Base-by-base conservation (phyloP, 2,329 filamentous ascomycete species). In the Xylariaceae sp. region DNA sequence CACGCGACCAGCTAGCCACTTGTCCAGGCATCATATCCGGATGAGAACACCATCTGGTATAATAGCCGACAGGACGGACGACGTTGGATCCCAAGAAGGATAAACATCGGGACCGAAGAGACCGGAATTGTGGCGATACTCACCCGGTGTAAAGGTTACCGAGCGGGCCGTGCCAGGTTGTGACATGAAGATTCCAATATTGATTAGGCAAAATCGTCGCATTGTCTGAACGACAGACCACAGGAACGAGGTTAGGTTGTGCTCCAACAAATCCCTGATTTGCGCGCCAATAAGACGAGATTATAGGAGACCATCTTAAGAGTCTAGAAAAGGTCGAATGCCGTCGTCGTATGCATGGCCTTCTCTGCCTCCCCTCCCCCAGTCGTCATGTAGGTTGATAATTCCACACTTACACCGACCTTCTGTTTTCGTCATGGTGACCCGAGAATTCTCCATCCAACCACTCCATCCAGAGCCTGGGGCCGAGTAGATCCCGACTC, bases 391-490 rank as follows among this genome's bases (percentile, higher is more conserved):
- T 30, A 30, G 5, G 23, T 30, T 30, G 4, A 5, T 30, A 30
- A 41, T 41, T 41, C 13, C 37, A 41, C 37, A 17, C 10, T 17
- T 30, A 13, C 18, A 34, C 11, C 49, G 49, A 51, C 49, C 49
- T 51, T 51, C 49, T 51, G 49, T 51, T 51, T 51, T 51, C 23
- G 49, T 51, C 49, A 51, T 35, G 49, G 30, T n/a, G 6, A 34
- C 23, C 49, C 23, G 23, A 51, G 10, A 51, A 34, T 51, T 51
- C 11, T 15, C 49, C 49, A 51, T 35, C 49, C 49, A 51, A 35
- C 49, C 49, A 51, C 18, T 51, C 23, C 1, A 34, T 35, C 23
- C 49, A n/a, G 18, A 35, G n/a, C 9, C 11, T 15, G 23, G 13
- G 13, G 18, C 49, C 34, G 3, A 35, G 13, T 4, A 13, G 5